Percentiles rank a stretch among this genome's conserved stretches.
Conservation (phyloP, 805 yeast species). For the Kodamaea laetipori region DNA sequence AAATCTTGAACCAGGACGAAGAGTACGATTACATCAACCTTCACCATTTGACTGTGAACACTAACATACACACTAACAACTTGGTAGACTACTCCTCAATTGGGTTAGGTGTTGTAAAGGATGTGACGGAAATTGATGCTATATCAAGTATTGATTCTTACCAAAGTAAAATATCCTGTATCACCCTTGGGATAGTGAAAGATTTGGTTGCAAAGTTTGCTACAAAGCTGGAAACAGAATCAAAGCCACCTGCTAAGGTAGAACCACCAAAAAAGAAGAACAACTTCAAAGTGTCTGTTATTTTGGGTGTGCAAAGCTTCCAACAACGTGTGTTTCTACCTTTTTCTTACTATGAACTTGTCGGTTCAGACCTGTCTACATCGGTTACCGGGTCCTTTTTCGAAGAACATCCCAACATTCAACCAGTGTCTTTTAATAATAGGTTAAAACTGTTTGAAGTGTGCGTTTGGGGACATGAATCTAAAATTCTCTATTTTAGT, state of each 20-base stretch:
- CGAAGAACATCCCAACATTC: background rate
- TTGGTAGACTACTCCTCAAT: constrained; percentile 3
- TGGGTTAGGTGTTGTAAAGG: background rate
- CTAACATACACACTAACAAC: background rate
- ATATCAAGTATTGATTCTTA: constrained; percentile 20
- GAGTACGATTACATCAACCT: constrained; percentile 21
- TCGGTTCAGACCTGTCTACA: constrained; percentile 2
- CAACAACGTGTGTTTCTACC: constrained; percentile 17
- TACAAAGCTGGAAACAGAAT: background rate
- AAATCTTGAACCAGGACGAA: background rate
- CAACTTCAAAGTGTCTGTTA: background rate
- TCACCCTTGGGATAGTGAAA: constrained; percentile 12
- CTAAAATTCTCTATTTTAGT: constrained; percentile 8
- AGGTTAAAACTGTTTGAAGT: constrained; percentile 6
- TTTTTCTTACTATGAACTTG: constrained; percentile 14
- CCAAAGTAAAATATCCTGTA: constrained; percentile 23
- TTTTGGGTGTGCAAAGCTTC: background rate
- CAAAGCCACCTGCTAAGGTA: no score
- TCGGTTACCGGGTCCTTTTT: background rate
- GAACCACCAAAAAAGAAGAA: constrained; percentile 12
- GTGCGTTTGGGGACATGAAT: constrained; percentile 11
- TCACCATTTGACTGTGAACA: constrained; percentile 13
- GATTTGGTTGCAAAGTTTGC: background rate
- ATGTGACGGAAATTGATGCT: constrained; percentile 8
- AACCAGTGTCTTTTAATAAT: background rate